These are phyloP conservation scores for Mangifera indica DNA, from an alignment of 345 rosid species.

Conservation along the genomic window DNA sequence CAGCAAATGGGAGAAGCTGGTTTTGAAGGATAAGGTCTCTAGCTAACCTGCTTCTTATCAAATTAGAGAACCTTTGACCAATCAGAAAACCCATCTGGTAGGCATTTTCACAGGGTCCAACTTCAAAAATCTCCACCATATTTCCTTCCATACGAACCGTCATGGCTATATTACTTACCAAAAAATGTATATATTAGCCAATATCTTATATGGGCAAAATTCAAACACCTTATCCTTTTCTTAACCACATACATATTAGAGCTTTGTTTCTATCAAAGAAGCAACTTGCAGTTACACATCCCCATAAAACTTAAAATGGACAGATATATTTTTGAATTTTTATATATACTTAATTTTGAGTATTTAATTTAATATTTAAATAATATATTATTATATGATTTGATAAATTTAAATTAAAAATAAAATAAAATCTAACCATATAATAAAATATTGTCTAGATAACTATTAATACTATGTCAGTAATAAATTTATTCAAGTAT, in stretches of 20 bases:
- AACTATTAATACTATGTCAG: too few relatives aligned
- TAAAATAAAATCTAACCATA: too few relatives aligned
- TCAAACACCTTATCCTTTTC: slow-evolving; percentile 5
- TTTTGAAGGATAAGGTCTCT: slow-evolving; percentile 48
- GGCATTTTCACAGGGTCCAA: slow-evolving; percentile 52
- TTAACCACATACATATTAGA: background rate
- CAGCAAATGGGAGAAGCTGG: slow-evolving; percentile 54
- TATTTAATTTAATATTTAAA: too few relatives aligned
- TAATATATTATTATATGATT: too few relatives aligned
- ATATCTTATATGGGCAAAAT: background rate
- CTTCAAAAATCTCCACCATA: slow-evolving; percentile 47
- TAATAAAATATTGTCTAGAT: too few relatives aligned
- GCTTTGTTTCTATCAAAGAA: background rate
- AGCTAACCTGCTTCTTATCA: slow-evolving; percentile 47
- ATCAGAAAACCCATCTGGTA: slow-evolving; percentile 46
- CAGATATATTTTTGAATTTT: too few relatives aligned
- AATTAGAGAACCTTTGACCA: slow-evolving; percentile 44
- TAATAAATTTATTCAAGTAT: background rate
- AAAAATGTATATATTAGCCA: too few relatives aligned
- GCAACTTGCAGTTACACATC: background rate
- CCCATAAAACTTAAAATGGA: background rate
- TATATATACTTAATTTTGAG: too few relatives aligned
- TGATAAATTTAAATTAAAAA: too few relatives aligned
- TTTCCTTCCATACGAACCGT: background rate
- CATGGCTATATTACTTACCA: too few relatives aligned